These are phyloP conservation scores for Stephania yunnanensis DNA, from an alignment of 164 flowering plant species.

Conservation along the genomic window DNA sequence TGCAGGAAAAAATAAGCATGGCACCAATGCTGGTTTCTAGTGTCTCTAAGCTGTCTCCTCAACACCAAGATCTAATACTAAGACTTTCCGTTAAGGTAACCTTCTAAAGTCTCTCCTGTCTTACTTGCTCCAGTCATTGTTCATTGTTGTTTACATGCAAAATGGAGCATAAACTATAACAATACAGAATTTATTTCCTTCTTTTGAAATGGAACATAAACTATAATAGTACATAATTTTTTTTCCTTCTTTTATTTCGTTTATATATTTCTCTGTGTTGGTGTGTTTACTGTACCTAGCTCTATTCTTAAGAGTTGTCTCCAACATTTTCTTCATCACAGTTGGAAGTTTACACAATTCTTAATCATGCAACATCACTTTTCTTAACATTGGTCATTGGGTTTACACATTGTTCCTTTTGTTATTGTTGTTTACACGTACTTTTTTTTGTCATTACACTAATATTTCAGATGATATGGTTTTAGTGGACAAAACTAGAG, in stretches of 20 bases:
- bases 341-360: neutral
- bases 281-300: neutral
- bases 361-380: neutral
- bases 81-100: constrained; percentile 62
- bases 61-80: constrained; percentile 78
- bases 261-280: neutral
- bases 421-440: too few species aligned
- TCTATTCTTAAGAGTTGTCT: neutral
- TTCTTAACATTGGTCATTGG: neutral
- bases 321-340: neutral
- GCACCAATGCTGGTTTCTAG: constrained; percentile 56
- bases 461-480: too few species aligned
- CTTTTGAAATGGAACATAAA: neutral
- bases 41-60: constrained; percentile 70
- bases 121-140: neutral
- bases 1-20: constrained; percentile 68
- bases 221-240: neutral
- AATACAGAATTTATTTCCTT: neutral
- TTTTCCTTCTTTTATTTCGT: neutral
- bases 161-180: neutral
- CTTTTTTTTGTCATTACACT: too few species aligned
- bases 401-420: neutral
- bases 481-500: too few species aligned
- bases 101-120: neutral
- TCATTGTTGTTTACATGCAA: neutral